phyloP scores from a whole-genome alignment of 345 rosid species.

The Odontarrhena argentea region DNA sequence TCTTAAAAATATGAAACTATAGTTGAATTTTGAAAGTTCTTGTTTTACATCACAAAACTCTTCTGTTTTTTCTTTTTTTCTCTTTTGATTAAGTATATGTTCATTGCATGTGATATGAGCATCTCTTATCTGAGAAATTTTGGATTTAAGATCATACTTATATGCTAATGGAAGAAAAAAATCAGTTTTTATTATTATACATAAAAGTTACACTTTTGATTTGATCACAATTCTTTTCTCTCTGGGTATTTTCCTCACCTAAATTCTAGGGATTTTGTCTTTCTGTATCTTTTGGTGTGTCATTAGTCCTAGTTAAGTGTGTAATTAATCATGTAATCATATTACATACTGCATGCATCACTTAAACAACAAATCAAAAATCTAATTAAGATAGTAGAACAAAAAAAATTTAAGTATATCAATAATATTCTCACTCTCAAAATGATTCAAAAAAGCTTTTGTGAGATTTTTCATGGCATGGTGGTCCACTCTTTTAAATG shows the following conservation, averaged over 20 bases:
- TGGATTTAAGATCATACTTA: slow-evolving; percentile 30
- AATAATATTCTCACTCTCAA: slow-evolving; percentile 18
- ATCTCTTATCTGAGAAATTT: slow-evolving; percentile 28
- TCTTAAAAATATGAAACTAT: slow-evolving; percentile 9
- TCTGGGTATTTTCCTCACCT: slow-evolving; percentile 26
- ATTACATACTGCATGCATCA: slow-evolving; percentile 39
- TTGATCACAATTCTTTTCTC: slow-evolving; percentile 30
- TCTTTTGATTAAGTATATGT: slow-evolving; percentile 23
- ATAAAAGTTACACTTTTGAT: slow-evolving; percentile 23
- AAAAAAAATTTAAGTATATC: not conserved
- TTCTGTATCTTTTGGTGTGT: slow-evolving; percentile 18
- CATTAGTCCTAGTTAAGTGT: slow-evolving; percentile 14
- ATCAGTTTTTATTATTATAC: not conserved
- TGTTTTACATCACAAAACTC: not conserved
- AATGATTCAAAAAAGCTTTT: slow-evolving; percentile 34
- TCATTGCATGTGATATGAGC: slow-evolving; percentile 34
- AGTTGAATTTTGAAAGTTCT: slow-evolving; percentile 2
- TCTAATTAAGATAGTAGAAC: slow-evolving; percentile 15
- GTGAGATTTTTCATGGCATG: slow-evolving; percentile 38
- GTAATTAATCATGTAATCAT: slow-evolving; percentile 16
- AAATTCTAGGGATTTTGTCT: slow-evolving; percentile 32
- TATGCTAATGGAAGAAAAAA: not conserved
- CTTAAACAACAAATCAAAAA: slow-evolving; percentile 7
- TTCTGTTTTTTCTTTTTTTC: not conserved
- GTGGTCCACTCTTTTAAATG: slow-evolving; percentile 35